Evolutionary conservation across 78 protist species (phyloP), one percentile per base, ranked within the genome.

Genomic region (Pelomyxa schiedti): DNA sequence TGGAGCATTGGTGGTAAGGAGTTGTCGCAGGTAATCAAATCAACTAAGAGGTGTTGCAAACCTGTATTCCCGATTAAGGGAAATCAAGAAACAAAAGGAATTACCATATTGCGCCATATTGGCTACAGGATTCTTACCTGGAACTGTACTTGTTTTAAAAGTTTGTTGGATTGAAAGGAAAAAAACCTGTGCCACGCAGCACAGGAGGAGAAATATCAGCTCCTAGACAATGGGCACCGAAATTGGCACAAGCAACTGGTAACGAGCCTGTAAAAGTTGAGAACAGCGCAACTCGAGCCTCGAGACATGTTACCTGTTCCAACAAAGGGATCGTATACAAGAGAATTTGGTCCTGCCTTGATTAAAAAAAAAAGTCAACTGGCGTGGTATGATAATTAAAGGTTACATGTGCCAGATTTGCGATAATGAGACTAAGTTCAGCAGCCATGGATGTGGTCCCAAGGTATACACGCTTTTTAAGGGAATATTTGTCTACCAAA

Each of bases 361-460:
- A 24, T 52, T 52, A 24, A 52, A 52, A n/a, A n/a, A n/a, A 24
- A n/a, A n/a, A 52, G 63, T 52, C 63, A 52, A 52, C 63, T 52
- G 8, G 63, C 24, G 24, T 52, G 24, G 24, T 52, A n/a, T n/a
- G n/a, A n/a, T n/a, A n/a, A n/a, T n/a, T n/a, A n/a, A n/a, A n/a
- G n/a, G n/a, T 26, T n/a, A 80, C 87, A 40, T 66, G 76, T 7
- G 80, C 92, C 78, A 66, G 79, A 63, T 88, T 88, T 16, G 86
- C 83, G 74, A 75, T 78, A 41, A 88, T 24, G 28, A 88, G n/a
- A 6, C 87, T 66, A 64, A 88, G 76, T 40, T 88, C 89, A 30
- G 87, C 76, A 40, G 84, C 83, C 92, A 88, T 88, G 38, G 90
- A 77, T 8, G 92, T 88, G 28, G 92, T 86, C 32, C 92, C 92